phyloP scores from a whole-genome alignment of 225 moss, liverwort and hornwort genomes.

The Physcomitrellopsis africana region DNA sequence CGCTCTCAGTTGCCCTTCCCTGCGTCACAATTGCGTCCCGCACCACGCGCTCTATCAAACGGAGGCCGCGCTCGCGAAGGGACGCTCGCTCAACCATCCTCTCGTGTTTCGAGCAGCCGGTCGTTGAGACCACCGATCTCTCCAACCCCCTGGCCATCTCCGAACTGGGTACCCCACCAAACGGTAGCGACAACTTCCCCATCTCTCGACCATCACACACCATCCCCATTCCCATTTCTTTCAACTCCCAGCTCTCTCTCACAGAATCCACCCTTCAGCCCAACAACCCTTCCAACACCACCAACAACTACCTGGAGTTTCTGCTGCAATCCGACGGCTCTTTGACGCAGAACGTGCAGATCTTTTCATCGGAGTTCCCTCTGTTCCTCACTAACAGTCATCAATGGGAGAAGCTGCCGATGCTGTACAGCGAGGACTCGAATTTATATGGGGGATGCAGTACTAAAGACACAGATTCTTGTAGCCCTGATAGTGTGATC shows the following conservation, averaged over 20 bases:
- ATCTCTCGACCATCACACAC: conserved; percentile 36
- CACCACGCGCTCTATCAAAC: conserved; percentile 72
- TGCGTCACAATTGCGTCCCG: conserved; percentile 72
- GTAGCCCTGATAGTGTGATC: conserved; percentile 96
- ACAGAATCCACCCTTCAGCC: too few species aligned
- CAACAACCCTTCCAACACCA: too few species aligned
- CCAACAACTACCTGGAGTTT: neutral
- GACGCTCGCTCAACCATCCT: conserved; percentile 64
- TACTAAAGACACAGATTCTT: conserved; percentile 46
- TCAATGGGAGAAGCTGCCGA: conserved; percentile 69
- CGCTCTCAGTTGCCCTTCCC: conserved; percentile 50
- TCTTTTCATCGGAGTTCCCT: conserved; percentile 11
- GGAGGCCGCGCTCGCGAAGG: conserved; percentile 89
- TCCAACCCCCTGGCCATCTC: conserved; percentile 40
- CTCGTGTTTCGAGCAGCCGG: conserved; percentile 73
- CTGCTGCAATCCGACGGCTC: neutral
- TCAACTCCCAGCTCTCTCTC: too few species aligned
- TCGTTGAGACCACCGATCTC: conserved; percentile 31
- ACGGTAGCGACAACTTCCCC: conserved; percentile 35
- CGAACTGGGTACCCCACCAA: conserved; percentile 46
- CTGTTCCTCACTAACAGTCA: conserved; percentile 55
- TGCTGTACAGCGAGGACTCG: conserved; percentile 51
- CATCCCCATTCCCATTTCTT: neutral
- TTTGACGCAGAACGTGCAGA: too few species aligned
- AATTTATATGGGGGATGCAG: neutral